Base-by-base conservation (phyloP, 768 basidiomycete species). In the Amanita rimosa region DNA sequence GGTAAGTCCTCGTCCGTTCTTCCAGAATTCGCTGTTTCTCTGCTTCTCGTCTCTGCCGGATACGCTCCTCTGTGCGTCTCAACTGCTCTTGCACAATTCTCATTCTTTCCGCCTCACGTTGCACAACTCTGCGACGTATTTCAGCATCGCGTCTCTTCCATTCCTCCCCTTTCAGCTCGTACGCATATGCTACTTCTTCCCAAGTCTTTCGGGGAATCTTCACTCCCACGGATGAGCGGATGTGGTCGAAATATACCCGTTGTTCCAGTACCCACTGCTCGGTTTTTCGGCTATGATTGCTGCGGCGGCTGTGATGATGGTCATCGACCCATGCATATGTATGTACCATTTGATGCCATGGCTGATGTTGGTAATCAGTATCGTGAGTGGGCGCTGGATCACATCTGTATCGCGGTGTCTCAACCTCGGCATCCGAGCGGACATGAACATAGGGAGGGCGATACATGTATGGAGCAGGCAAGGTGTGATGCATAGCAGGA, bases 221-320 rank as follows among this genome's bases (percentile, higher is more conserved):
- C 27, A 45, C 42, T 1, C 51, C 58, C 48, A 51, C 50, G 44
- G 53, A 19, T 43, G 24, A 53, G 40, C 34, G 54, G 17, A 52
- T 22, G 52, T 48, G 41, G 8, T 57, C 52, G 35, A 67, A 56
- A 51, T 73, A 64, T 42, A 70, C 59, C 61, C 78, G 80, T 56
- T 80, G 78, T 54, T 79, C 71, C 41, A 71, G 62, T 43, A 85
- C 76, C 84, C 85, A 85, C 47, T 74, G 71, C 46, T 81, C 76
- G 27, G 78, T 79, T 55, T 71, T 76, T 57, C 67, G 68, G 53
- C 66, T 70, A 52, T 69, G 66, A 49, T 66, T 69, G 39, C 66
- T 67, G 48, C 67, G 64, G 39, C 66, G 66, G 49, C 66, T 59
- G 37, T 65, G 62, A 53, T 76, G 36, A 7, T 45, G 77, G 51